Evolutionary conservation across 78 protist genomes (phyloP).

Genomic region (Guillardia theta): DNA sequence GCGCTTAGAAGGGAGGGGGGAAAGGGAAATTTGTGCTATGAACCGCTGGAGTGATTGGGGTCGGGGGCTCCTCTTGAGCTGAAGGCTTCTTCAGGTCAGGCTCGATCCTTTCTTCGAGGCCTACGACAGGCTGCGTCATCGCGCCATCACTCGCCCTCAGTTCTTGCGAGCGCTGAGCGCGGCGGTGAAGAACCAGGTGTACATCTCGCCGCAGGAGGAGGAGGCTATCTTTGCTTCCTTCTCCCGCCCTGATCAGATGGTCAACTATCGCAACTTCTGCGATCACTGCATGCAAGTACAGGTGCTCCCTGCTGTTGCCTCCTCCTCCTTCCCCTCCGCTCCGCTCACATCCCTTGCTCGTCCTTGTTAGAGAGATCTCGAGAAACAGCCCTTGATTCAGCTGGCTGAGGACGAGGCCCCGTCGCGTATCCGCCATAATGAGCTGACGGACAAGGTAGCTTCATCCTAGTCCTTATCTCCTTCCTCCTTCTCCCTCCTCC

Average conservation of each 20-base stretch:
- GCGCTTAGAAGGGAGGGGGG: no score
- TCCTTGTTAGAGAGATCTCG: not conserved
- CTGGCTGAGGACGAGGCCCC: not conserved
- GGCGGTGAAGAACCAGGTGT: not conserved
- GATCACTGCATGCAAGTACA: not conserved
- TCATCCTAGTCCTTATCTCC: no score
- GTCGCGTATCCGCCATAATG: not conserved
- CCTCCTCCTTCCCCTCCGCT: no score
- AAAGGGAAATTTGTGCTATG: no score
- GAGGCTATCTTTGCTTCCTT: not conserved
- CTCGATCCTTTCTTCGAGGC: not conserved
- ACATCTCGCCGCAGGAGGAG: not conserved
- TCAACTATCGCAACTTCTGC: not conserved
- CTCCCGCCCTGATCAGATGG: not conserved
- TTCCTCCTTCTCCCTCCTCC: no score
- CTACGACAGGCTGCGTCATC: not conserved
- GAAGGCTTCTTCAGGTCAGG: no score
- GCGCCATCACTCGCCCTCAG: not conserved
- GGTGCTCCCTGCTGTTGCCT: no score
- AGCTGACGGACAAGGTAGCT: not conserved
- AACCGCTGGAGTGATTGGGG: no score
- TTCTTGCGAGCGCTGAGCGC: not conserved
- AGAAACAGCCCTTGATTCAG: not conserved
- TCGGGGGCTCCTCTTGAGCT: no score
- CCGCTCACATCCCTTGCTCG: no score